Percentiles rank a stretch among this genome's conserved stretches.
phyloP scores from a whole-genome alignment of 805 yeast genomes.

The Wickerhamiella spandovensis region DNA sequence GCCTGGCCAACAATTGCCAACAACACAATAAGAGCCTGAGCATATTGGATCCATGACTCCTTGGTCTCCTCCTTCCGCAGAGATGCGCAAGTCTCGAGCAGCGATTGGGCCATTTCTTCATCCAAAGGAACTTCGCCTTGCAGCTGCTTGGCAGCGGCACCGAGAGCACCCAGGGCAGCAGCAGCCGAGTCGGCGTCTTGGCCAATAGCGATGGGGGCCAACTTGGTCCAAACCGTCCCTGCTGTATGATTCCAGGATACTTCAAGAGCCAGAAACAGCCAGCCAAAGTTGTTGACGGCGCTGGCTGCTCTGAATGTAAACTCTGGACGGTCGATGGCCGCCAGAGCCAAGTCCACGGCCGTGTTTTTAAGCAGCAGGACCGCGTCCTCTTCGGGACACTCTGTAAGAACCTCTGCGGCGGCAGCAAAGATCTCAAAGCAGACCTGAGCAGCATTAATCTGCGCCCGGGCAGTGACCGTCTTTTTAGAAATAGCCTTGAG shows the following conservation, averaged over 20 bases:
- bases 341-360: constrained; percentile 21
- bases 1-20: not conserved
- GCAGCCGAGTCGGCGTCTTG: constrained; percentile 20
- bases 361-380: constrained; percentile 6
- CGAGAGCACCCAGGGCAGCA: constrained; percentile 13
- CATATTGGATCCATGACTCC: not conserved
- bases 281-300: constrained; percentile 48
- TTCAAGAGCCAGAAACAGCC: constrained; percentile 14
- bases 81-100: not conserved
- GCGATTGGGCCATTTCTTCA: not conserved
- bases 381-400: constrained; percentile 11
- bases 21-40: not conserved
- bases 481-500: constrained; percentile 11
- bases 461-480: constrained; percentile 11
- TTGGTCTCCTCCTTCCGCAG: not conserved
- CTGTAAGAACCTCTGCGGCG: constrained; percentile 44
- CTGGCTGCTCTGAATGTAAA: constrained; percentile 44
- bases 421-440: constrained; percentile 68
- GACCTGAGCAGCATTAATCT: constrained; percentile 50
- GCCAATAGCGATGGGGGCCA: constrained; percentile 16
- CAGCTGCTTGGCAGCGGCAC: constrained; percentile 16
- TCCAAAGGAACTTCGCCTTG: constrained; percentile 12
- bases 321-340: constrained; percentile 25
- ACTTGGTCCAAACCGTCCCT: constrained; percentile 17
- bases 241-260: constrained; percentile 28